phyloP scores from a whole-genome alignment of 1,284 basidiomycete species.

The Mycena sp. region DNA sequence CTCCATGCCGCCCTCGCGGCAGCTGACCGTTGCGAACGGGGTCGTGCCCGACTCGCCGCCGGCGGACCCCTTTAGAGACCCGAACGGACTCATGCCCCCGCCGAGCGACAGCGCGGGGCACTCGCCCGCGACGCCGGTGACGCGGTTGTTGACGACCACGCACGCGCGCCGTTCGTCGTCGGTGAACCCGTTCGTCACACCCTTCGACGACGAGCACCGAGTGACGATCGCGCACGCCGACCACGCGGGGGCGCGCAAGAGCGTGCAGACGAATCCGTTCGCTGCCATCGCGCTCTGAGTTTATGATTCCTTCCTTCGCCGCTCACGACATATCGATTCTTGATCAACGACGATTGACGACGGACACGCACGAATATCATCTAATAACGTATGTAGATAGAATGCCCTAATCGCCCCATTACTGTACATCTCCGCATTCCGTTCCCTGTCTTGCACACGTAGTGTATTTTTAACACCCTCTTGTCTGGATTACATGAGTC shows the following conservation, averaged over 20 bases:
- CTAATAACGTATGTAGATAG: not conserved
- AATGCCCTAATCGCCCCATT: slow-evolving; percentile 15
- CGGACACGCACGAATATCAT: slow-evolving; percentile 16
- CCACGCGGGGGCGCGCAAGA: slow-evolving; percentile 43
- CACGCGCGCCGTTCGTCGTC: slow-evolving; percentile 51
- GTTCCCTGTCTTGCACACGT: not conserved
- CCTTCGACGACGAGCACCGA: slow-evolving; percentile 76
- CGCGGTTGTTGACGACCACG: slow-evolving; percentile 56
- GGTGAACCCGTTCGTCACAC: slow-evolving; percentile 74
- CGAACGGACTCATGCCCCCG: slow-evolving; percentile 9
- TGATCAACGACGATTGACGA: slow-evolving; percentile 9
- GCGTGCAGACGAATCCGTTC: slow-evolving; percentile 55
- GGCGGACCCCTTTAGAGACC: slow-evolving; percentile 28
- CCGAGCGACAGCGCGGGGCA: slow-evolving; percentile 21
- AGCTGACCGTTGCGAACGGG: slow-evolving; percentile 19
- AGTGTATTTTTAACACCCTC: slow-evolving; percentile 25
- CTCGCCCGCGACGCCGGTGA: slow-evolving; percentile 50
- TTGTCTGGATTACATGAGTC: slow-evolving; percentile 28
- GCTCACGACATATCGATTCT: slow-evolving; percentile 1
- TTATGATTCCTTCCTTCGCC: not conserved
- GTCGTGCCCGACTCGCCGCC: slow-evolving; percentile 28
- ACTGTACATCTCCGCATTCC: slow-evolving; percentile 18
- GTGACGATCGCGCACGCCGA: slow-evolving; percentile 43
- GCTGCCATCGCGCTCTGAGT: slow-evolving; percentile 28
- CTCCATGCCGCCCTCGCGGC: not conserved